A percentile compares a stretch with the other conserved stretches of the same genome.
Evolutionary conservation across 176 grass and related monocot species (phyloP).

Genomic region (Oryza rufipogon): DNA sequence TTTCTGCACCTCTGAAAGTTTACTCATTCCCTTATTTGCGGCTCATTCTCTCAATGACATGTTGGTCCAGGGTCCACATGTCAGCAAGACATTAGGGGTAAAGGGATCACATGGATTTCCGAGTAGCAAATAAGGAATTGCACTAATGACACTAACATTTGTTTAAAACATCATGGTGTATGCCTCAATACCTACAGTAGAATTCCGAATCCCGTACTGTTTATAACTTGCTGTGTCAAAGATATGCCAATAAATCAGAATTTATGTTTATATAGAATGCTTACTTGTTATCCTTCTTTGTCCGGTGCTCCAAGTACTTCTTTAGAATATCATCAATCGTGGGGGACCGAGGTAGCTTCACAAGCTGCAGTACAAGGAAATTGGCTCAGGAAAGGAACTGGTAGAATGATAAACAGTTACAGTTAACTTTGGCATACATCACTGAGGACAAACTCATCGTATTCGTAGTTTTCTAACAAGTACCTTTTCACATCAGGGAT

Average conservation of each 20-base stretch:
- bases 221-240: not conserved
- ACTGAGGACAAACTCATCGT: not conserved
- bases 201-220: not conserved
- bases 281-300: slow-evolving; percentile 92
- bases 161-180: not conserved
- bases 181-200: not conserved
- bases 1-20: too few species aligned
- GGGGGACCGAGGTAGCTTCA: slow-evolving; percentile 89
- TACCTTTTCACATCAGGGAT: not conserved
- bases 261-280: slow-evolving; percentile 46
- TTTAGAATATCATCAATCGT: slow-evolving; percentile 93
- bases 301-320: slow-evolving; percentile 81
- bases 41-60: too few species aligned
- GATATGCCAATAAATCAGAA: slow-evolving; percentile 6
- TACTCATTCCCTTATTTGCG: too few species aligned
- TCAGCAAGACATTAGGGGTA: too few species aligned
- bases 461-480: slow-evolving; percentile 8
- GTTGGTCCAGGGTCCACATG: too few species aligned
- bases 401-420: not conserved
- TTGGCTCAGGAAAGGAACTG: slow-evolving; percentile 20
- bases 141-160: not conserved
- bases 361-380: slow-evolving; percentile 67
- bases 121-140: too few species aligned
- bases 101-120: too few species aligned
- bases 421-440: not conserved